phyloP scores from a whole-genome alignment of 1,284 basidiomycete genomes.

The Sporisorium reilianum region DNA sequence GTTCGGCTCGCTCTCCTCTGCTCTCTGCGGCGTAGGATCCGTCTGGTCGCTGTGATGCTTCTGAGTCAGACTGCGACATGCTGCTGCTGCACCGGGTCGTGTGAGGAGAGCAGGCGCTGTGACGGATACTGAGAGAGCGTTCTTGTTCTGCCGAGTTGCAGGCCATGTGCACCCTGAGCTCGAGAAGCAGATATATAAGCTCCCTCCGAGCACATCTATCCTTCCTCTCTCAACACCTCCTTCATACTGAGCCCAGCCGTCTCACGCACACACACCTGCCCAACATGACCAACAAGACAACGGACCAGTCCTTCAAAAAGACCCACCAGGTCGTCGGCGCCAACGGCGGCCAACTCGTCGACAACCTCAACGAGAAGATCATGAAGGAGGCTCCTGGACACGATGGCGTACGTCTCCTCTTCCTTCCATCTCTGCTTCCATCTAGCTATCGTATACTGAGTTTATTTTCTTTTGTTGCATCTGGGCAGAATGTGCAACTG shows the following conservation, averaged over 20 bases:
- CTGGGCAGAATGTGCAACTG: slow-evolving; percentile 27
- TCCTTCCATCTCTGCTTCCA: not conserved
- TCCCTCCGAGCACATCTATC: not conserved
- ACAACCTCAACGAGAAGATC: slow-evolving; percentile 46
- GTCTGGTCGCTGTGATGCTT: not conserved
- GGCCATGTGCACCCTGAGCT: no score
- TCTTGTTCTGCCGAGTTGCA: slow-evolving; percentile 4
- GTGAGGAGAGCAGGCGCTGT: not conserved
- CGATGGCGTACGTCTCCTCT: slow-evolving; percentile 34
- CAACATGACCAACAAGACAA: slow-evolving; percentile 41
- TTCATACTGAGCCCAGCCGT: no score
- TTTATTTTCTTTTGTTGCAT: not conserved
- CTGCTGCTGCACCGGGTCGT: not conserved
- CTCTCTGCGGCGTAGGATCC: no score
- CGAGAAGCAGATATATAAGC: not conserved
- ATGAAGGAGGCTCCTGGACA: slow-evolving; percentile 48
- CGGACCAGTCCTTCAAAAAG: slow-evolving; percentile 48
- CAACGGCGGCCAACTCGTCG: slow-evolving; percentile 38
- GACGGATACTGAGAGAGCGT: no score
- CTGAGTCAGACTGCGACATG: slow-evolving; percentile 6
- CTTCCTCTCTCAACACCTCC: not conserved
- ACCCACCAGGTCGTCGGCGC: slow-evolving; percentile 51
- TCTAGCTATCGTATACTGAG: not conserved
- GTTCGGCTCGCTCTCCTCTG: no score
- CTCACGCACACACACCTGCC: not conserved